Evolutionary conservation across 2,329 filamentous ascomycete species (phyloP).

Genomic region (Coccinonectria pachysandricola): DNA sequence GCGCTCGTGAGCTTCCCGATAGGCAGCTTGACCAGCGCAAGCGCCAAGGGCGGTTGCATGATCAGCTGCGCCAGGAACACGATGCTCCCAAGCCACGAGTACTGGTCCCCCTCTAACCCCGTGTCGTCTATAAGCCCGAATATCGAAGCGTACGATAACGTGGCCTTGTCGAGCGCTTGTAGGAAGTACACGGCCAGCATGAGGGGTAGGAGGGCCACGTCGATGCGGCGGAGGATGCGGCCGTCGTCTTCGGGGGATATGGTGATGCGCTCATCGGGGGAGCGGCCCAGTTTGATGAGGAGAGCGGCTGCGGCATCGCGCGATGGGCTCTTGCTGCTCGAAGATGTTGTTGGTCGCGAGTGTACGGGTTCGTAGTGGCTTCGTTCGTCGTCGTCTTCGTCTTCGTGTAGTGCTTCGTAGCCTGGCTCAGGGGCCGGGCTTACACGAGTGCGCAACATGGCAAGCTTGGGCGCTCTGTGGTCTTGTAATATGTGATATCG

Average conservation of each 20-base stretch:
- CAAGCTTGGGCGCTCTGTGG: no score
- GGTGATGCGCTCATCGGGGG: conserved; percentile 22
- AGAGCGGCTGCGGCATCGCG: conserved; percentile 36
- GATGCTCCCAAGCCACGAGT: conserved; percentile 51
- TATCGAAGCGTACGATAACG: conserved; percentile 50
- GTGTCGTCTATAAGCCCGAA: conserved; percentile 53
- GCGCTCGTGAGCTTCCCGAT: conserved; percentile 51
- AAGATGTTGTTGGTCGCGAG: no score
- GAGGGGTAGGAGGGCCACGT: conserved; percentile 30
- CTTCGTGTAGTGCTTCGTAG: no score
- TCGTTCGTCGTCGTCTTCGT: no score
- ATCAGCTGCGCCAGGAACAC: conserved; percentile 50
- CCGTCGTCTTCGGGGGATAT: conserved; percentile 25
- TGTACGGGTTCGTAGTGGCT: no score
- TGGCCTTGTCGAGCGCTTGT: conserved; percentile 53
- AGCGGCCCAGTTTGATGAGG: conserved; percentile 29
- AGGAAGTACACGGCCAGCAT: conserved; percentile 53
- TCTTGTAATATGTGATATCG: no score
- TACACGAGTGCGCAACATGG: no score
- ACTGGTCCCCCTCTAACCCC: conserved; percentile 44
- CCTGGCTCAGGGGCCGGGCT: no score
- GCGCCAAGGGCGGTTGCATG: conserved; percentile 45
- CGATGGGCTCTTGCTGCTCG: no score
- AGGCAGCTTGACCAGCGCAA: conserved; percentile 49
- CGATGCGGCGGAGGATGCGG: conserved; percentile 28